These are phyloP conservation scores for Solanum etuberosum DNA, from an alignment of 257 asterid species.

Conservation along the genomic window DNA sequence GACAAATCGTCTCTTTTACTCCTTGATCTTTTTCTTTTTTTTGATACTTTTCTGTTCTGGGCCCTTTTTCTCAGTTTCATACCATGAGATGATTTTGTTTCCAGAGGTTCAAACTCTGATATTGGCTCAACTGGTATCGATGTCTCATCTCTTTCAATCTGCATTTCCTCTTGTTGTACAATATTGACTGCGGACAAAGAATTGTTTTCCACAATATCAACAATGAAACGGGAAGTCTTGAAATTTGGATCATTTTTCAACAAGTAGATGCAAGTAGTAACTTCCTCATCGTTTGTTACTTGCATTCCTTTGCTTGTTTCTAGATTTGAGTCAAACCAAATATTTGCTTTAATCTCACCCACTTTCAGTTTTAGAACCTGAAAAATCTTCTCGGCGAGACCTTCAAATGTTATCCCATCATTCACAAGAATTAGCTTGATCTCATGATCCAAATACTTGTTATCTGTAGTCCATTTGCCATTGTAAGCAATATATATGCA, in stretches of 20 bases:
- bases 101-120: not conserved
- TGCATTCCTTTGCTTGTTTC: not conserved
- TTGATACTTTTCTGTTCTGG: not conserved
- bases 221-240: constrained; percentile 1
- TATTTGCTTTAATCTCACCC: not conserved
- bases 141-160: not conserved
- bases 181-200: not conserved
- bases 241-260: not conserved
- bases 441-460: constrained; percentile 1
- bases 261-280: not conserved
- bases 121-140: constrained; percentile 1
- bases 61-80: not conserved
- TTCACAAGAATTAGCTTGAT: not conserved
- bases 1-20: not conserved
- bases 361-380: not conserved
- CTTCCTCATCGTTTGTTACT: not conserved
- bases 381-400: not conserved
- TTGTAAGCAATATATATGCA: constrained; percentile 2
- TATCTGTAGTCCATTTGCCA: not conserved
- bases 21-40: not conserved
- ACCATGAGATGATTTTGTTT: not conserved
- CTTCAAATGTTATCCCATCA: not conserved
- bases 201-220: not conserved
- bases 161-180: constrained; percentile 1
- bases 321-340: not conserved